Evolutionary conservation across 768 basidiomycete genomes (phyloP).

Genomic region (Phallus indusiatus): DNA sequence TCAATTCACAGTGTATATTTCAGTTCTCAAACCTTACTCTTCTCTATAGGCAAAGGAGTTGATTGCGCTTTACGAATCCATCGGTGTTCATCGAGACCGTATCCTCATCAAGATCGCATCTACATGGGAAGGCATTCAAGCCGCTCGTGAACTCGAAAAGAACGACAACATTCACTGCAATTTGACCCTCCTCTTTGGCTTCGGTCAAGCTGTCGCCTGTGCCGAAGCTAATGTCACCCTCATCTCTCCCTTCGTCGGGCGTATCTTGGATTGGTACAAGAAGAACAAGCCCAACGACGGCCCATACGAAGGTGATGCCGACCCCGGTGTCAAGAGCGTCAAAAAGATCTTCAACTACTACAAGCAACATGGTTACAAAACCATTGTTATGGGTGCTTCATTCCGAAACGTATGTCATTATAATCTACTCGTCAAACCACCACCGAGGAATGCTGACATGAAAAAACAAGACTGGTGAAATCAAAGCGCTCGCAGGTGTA

Average conservation of each 20-base stretch:
- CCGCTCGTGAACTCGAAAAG: constrained; percentile 88
- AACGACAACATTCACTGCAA: constrained; percentile 97
- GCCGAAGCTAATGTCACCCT: constrained; percentile 97
- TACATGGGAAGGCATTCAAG: constrained; percentile 99
- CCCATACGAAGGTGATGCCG: constrained; percentile 81
- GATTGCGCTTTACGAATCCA: constrained; percentile 89
- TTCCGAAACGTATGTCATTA: constrained; percentile 82
- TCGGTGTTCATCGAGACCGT: constrained; percentile 90
- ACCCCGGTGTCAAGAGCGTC: constrained; percentile 94
- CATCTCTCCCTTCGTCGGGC: constrained; percentile 98
- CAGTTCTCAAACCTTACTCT: background rate
- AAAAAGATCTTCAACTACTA: constrained; percentile 99
- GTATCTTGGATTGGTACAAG: constrained; percentile 99
- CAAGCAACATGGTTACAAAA: constrained; percentile 97
- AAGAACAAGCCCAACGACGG: constrained; percentile 63
- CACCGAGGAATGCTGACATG: background rate
- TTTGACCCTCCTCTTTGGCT: constrained; percentile 97
- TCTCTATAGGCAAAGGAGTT: constrained; percentile 39
- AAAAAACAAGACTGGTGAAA: constrained; percentile 66
- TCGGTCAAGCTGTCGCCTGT: constrained; percentile 96
- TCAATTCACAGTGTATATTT: background rate
- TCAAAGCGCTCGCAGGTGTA: constrained; percentile 89
- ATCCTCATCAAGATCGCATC: constrained; percentile 99
- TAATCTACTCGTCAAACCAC: background rate
- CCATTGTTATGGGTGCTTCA: constrained; percentile 99